A percentile compares a stretch with the other conserved stretches of the same genome.
phyloP scores from a whole-genome alignment of 2,329 filamentous ascomycete genomes.

The Pseudocercospora cruenta region DNA sequence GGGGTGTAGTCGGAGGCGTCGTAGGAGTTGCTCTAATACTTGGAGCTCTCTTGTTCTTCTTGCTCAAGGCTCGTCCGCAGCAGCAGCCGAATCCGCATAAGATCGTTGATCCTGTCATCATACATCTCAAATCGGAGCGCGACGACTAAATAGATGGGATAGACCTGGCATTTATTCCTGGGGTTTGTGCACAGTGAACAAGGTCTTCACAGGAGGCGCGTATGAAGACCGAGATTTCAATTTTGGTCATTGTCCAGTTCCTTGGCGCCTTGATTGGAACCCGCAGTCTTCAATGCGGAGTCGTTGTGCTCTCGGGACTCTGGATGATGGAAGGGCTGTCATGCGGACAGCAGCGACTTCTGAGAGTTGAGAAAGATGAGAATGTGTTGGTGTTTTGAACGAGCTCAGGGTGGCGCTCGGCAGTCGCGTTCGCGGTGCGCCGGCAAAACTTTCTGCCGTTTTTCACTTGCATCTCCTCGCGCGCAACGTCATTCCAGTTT shows the following conservation, averaged over 20 bases:
- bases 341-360: no score
- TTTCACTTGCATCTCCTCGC: no score
- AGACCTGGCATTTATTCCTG: neutral
- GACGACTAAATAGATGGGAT: neutral
- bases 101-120: neutral
- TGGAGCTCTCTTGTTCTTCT: neutral
- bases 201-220: no score
- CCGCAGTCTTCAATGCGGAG: no score
- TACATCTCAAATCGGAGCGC: neutral
- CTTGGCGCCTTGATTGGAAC: no score
- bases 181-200: neutral
- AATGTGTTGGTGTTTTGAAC: neutral
- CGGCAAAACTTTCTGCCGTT: no score
- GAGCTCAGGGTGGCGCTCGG: neutral
- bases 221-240: no score
- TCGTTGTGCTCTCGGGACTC: no score
- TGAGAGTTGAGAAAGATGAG: no score
- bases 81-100: neutral
- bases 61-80: neutral
- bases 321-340: no score
- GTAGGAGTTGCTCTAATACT: neutral
- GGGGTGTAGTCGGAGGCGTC: neutral
- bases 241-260: no score
- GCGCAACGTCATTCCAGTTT: no score
- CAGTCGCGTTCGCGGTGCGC: neutral